phyloP scores from a whole-genome alignment of 768 basidiomycete genomes.

The Dentipellis sp. region DNA sequence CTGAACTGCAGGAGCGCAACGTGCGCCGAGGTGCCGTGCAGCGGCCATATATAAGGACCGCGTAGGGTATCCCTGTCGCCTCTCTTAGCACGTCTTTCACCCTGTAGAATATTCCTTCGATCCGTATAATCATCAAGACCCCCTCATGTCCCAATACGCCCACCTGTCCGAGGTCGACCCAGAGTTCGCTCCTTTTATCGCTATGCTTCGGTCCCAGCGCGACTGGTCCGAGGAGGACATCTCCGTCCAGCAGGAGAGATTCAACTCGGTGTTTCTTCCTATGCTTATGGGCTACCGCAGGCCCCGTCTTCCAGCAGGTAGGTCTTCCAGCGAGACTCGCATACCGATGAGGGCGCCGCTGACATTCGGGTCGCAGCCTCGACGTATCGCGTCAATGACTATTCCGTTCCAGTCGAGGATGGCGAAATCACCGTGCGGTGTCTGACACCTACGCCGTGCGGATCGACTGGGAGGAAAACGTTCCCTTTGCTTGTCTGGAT shows the following conservation, averaged over 20 bases:
- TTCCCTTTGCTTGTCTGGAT: conserved; percentile 8
- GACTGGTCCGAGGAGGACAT: neutral
- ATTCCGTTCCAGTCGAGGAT: conserved; percentile 7
- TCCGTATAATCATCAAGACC: neutral
- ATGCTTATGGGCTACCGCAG: neutral
- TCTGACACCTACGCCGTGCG: neutral
- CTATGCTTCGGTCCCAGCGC: neutral
- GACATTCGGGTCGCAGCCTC: neutral
- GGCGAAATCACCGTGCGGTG: conserved; percentile 4
- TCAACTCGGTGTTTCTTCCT: neutral
- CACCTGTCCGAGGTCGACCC: conserved; percentile 1
- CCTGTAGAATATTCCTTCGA: too few species aligned
- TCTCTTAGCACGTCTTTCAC: too few species aligned
- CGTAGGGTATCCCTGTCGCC: too few species aligned
- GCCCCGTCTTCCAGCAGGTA: neutral
- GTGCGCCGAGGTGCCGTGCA: too few species aligned
- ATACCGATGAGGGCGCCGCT: too few species aligned
- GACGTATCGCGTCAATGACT: conserved; percentile 4
- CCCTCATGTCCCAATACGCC: conserved; percentile 1
- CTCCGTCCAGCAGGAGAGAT: neutral
- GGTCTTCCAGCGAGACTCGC: neutral
- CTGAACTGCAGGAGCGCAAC: too few species aligned
- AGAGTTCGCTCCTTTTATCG: neutral
- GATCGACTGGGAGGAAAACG: neutral
- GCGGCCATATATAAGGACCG: too few species aligned